Conservation (phyloP, 495 filamentous ascomycete species). For the Annulohypoxylon stygium region DNA sequence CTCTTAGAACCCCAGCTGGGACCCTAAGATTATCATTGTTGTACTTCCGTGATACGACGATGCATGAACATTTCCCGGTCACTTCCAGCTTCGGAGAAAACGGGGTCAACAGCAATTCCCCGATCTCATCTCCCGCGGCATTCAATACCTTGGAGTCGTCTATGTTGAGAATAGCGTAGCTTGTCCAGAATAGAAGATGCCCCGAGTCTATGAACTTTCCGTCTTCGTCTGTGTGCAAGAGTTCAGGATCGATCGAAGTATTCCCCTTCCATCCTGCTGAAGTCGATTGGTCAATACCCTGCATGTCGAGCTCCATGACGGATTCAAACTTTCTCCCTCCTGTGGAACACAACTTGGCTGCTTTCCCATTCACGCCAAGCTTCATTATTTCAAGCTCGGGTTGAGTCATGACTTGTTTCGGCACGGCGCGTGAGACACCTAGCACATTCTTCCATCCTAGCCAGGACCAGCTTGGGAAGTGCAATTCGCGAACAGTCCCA, state of each 20-base stretch:
- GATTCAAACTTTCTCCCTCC: slow-evolving; percentile 19
- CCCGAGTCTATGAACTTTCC: slow-evolving; percentile 35
- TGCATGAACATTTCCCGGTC: slow-evolving; percentile 20
- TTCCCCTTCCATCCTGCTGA: slow-evolving; percentile 27
- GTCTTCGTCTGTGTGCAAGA: slow-evolving; percentile 9
- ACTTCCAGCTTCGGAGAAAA: slow-evolving; percentile 8
- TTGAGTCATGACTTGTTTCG: slow-evolving; percentile 20
- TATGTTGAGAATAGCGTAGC: slow-evolving; percentile 22
- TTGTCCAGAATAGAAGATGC: slow-evolving; percentile 37
- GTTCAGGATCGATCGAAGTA: slow-evolving; percentile 14
- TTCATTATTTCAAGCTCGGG: slow-evolving; percentile 37
- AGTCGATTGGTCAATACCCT: slow-evolving; percentile 25
- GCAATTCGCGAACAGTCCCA: slow-evolving; percentile 15
- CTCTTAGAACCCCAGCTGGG: neutral
- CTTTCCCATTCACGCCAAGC: slow-evolving; percentile 18
- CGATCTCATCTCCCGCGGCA: slow-evolving; percentile 19
- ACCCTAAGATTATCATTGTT: slow-evolving; percentile 20
- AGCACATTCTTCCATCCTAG: slow-evolving; percentile 30
- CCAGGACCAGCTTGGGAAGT: slow-evolving; percentile 44
- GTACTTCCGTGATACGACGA: slow-evolving; percentile 29
- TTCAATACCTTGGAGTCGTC: slow-evolving; percentile 27
- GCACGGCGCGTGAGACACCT: slow-evolving; percentile 23
- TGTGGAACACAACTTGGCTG: neutral
- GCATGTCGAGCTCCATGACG: slow-evolving; percentile 15
- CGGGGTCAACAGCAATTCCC: slow-evolving; percentile 12